phyloP scores from a whole-genome alignment of 805 yeast genomes.

The Starmerella davenportii region DNA sequence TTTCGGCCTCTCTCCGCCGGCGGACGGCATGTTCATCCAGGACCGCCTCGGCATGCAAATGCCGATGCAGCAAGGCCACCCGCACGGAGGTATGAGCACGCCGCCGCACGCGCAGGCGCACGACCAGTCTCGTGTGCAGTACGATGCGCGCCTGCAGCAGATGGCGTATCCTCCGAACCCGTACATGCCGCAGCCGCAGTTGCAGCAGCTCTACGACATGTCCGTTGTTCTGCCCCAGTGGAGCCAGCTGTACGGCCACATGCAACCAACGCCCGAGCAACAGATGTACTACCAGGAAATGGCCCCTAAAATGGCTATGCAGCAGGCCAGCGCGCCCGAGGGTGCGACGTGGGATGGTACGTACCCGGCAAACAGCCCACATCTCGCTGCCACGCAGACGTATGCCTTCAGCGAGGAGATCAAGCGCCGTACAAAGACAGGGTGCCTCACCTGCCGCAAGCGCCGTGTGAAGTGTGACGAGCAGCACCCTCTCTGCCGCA shows the following conservation, averaged over 20 bases:
- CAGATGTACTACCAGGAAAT: neutral
- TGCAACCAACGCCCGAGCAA: neutral
- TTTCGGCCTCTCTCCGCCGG: neutral
- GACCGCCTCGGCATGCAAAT: neutral
- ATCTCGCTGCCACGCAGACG: neutral
- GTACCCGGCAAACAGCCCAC: neutral
- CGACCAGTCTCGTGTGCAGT: neutral
- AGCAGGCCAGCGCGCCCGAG: neutral
- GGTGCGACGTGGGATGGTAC: neutral
- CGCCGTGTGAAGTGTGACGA: conserved; percentile 64
- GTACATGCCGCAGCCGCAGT: neutral
- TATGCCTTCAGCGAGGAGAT: neutral
- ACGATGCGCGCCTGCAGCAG: neutral
- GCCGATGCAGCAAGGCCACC: neutral
- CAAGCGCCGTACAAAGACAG: conserved; percentile 45
- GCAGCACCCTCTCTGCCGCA: conserved; percentile 47
- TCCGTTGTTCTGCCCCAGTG: conserved; percentile 1
- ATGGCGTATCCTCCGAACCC: neutral
- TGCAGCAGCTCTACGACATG: conserved; percentile 1
- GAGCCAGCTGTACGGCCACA: neutral
- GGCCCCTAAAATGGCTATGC: neutral
- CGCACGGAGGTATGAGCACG: neutral
- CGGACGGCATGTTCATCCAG: neutral
- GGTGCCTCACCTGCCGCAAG: conserved; percentile 56
- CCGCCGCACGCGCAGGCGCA: neutral